Evolutionary conservation across 768 basidiomycete species (phyloP).

Genomic region (Gautieria morchelliformis): DNA sequence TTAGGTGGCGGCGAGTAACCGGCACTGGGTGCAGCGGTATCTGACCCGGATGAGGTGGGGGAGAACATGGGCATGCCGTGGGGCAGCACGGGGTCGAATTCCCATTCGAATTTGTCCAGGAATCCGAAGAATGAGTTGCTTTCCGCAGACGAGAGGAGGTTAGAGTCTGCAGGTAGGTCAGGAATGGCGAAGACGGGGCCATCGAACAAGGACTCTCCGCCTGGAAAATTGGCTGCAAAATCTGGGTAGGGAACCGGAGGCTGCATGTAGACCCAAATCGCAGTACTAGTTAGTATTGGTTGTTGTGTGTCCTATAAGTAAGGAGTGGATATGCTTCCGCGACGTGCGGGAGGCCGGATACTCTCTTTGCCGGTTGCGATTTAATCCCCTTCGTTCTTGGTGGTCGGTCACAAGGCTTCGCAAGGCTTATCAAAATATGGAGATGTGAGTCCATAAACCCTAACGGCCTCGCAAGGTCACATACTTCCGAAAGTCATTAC

Average conservation of each 20-base stretch:
- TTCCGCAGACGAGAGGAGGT: slow-evolving; percentile 66
- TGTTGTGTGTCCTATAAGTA: background rate
- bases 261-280: slow-evolving; percentile 17
- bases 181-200: slow-evolving; percentile 39
- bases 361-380: too few species aligned
- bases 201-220: slow-evolving; percentile 32
- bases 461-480: too few species aligned
- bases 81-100: slow-evolving; percentile 37
- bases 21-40: slow-evolving; percentile 12
- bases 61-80: slow-evolving; percentile 12
- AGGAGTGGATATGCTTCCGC: background rate
- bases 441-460: too few species aligned
- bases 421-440: too few species aligned
- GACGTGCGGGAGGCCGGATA: background rate
- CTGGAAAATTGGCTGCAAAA: slow-evolving; percentile 45
- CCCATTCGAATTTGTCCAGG: slow-evolving; percentile 69
- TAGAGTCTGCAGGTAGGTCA: background rate
- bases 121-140: slow-evolving; percentile 73
- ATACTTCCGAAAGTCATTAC: too few species aligned
- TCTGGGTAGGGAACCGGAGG: slow-evolving; percentile 55
- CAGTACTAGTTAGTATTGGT: background rate
- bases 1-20: slow-evolving; percentile 5
- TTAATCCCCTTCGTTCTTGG: too few species aligned
- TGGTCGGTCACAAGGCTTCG: too few species aligned
- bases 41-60: background rate